phyloP scores from a whole-genome alignment of 352 stramenopile genomes.

The Globisporangium cederbergense region DNA sequence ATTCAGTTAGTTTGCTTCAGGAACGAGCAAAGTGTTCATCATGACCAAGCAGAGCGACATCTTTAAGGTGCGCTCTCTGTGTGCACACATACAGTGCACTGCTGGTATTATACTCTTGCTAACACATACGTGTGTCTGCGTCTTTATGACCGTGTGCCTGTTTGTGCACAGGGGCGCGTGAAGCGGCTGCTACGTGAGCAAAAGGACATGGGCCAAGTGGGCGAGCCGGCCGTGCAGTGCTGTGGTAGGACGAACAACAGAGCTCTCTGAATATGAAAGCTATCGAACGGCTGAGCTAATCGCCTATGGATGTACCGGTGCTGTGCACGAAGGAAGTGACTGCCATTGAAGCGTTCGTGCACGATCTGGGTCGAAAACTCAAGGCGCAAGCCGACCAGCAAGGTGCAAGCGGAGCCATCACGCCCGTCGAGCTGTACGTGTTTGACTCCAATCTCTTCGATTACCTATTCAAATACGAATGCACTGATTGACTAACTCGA shows the following conservation, averaged over 20 bases:
- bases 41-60: slow-evolving; percentile 46
- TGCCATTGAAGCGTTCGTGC: slow-evolving; percentile 56
- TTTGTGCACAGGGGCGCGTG: slow-evolving; percentile 37
- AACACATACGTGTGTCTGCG: neutral
- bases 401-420: slow-evolving; percentile 27
- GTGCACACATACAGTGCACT: neutral
- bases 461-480: neutral
- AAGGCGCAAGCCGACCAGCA: slow-evolving; percentile 21
- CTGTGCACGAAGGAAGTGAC: slow-evolving; percentile 27
- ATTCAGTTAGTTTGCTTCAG: too few relatives aligned
- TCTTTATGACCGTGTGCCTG: neutral
- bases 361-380: slow-evolving; percentile 49
- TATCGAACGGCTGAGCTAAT: neutral
- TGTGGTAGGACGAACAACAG: slow-evolving; percentile 29
- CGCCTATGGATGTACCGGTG: neutral
- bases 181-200: slow-evolving; percentile 65
- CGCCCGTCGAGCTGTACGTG: slow-evolving; percentile 60
- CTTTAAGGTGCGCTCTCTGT: slow-evolving; percentile 38
- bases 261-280: neutral
- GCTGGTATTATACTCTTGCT: neutral
- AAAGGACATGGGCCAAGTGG: slow-evolving; percentile 72
- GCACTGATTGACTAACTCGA: neutral
- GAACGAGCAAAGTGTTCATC: slow-evolving; percentile 16
- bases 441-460: neutral
- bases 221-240: slow-evolving; percentile 39